These are phyloP conservation scores for Trametes coccinea DNA, from an alignment of 768 basidiomycete species.

Conservation along the genomic window DNA sequence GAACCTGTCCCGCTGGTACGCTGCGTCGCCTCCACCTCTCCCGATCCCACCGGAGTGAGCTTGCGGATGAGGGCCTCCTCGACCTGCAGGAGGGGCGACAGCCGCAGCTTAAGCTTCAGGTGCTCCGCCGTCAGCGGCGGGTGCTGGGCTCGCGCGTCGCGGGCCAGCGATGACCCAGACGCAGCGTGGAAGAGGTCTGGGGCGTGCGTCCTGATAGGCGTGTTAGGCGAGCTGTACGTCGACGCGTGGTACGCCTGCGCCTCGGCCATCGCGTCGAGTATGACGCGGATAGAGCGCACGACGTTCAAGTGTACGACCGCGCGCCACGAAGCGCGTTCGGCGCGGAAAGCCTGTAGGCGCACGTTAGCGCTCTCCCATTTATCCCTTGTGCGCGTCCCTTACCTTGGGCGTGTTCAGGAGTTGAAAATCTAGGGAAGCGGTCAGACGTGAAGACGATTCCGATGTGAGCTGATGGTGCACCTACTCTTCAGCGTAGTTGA, in stretches of 20 bases:
- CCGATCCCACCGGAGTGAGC: constrained; percentile 29
- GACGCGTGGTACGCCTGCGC: constrained; percentile 28
- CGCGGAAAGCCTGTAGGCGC: constrained; percentile 49
- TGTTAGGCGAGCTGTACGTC: constrained; percentile 18
- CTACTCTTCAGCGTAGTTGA: constrained; percentile 41
- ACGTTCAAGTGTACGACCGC: constrained; percentile 69
- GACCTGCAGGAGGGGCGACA: constrained; percentile 38
- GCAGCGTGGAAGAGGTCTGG: constrained; percentile 17
- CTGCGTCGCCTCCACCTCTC: constrained; percentile 31
- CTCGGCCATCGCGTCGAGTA: constrained; percentile 39
- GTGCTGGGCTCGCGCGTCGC: neutral
- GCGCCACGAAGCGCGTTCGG: constrained; percentile 78
- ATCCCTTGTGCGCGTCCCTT: neutral
- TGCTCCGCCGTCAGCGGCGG: constrained; percentile 31
- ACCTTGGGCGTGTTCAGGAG: constrained; percentile 58
- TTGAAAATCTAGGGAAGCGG: constrained; percentile 57
- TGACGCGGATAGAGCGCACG: constrained; percentile 43
- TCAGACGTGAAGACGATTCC: neutral
- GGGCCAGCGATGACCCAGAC: constrained; percentile 10
- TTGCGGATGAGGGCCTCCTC: constrained; percentile 37
- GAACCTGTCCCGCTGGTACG: constrained; percentile 9
- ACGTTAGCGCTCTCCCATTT: neutral
- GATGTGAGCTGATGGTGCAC: constrained; percentile 10
- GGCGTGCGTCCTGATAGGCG: constrained; percentile 11
- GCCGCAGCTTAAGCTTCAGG: constrained; percentile 36